phyloP scores from a whole-genome alignment of 2,329 filamentous ascomycete genomes.

The Metarhizium guizhouense region DNA sequence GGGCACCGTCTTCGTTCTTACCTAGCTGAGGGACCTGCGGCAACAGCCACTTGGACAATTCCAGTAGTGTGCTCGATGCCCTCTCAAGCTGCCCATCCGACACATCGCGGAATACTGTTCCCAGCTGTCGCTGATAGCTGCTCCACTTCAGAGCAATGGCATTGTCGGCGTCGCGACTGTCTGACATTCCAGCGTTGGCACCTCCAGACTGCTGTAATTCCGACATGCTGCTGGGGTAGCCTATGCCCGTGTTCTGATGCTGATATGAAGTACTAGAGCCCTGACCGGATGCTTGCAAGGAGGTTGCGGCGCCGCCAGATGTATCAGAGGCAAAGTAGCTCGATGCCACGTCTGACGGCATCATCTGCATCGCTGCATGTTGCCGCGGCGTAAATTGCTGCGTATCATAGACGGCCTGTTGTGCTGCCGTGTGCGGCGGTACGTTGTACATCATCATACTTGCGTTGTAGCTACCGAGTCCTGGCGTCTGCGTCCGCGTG shows the following conservation, averaged over 20 bases:
- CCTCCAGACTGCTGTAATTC: conserved; percentile 21
- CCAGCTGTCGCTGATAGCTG: conserved; percentile 52
- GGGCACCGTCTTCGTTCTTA: conserved; percentile 23
- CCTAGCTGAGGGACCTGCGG: conserved; percentile 46
- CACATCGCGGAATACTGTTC: conserved; percentile 63
- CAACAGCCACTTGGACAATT: conserved; percentile 47
- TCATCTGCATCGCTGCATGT: conserved; percentile 67
- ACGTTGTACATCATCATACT: conserved; percentile 74
- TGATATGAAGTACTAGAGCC: conserved; percentile 49
- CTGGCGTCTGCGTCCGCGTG: conserved; percentile 45
- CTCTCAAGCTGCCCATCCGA: conserved; percentile 40
- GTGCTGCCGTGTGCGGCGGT: conserved; percentile 49
- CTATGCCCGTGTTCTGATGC: conserved; percentile 51
- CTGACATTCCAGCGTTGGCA: conserved; percentile 32
- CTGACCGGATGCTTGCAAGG: conserved; percentile 39
- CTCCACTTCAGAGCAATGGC: conserved; percentile 61
- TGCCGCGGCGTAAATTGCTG: conserved; percentile 70
- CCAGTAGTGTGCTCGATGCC: conserved; percentile 43
- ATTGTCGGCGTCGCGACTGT: conserved; percentile 44
- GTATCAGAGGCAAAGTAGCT: conserved; percentile 56
- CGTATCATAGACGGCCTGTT: conserved; percentile 64
- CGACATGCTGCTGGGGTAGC: conserved; percentile 39
- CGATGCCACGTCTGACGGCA: conserved; percentile 40
- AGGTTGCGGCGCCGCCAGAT: conserved; percentile 43
- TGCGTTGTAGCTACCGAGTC: conserved; percentile 50